phyloP scores from a whole-genome alignment of 2,329 filamentous ascomycete genomes.

The Colletotrichum sp. region DNA sequence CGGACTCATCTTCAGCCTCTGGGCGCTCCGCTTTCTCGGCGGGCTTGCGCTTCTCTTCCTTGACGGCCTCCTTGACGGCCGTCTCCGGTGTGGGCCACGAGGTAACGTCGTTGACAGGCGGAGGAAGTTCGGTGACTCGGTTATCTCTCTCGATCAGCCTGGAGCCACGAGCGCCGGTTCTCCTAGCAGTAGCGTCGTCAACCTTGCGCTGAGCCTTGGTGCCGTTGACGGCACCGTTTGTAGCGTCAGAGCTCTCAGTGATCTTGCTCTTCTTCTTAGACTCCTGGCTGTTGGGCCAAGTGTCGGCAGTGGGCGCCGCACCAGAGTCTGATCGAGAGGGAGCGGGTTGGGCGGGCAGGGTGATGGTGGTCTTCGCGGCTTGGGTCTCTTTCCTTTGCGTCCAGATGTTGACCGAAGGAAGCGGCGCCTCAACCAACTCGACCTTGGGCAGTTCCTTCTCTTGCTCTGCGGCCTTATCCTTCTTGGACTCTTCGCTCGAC shows the following conservation, averaged over 20 bases:
- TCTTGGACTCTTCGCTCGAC: conserved; percentile 45
- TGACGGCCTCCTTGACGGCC: conserved; percentile 66
- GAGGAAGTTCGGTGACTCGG: conserved; percentile 41
- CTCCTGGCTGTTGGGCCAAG: conserved; percentile 49
- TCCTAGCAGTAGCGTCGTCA: conserved; percentile 45
- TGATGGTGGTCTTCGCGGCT: conserved; percentile 53
- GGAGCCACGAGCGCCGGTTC: conserved; percentile 48
- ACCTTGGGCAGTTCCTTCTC: conserved; percentile 64
- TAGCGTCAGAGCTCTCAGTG: conserved; percentile 23
- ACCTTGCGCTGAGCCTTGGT: conserved; percentile 48
- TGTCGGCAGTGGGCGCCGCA: conserved; percentile 17
- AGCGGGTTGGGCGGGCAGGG: conserved; percentile 30
- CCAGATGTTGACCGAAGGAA: conserved; percentile 89
- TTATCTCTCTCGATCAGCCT: conserved; percentile 45
- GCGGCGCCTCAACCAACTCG: conserved; percentile 79
- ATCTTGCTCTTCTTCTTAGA: conserved; percentile 43
- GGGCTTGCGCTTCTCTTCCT: conserved; percentile 76
- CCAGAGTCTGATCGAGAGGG: conserved; percentile 22
- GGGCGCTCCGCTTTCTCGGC: conserved; percentile 62
- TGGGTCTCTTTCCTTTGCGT: conserved; percentile 75
- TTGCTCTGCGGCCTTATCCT: conserved; percentile 65
- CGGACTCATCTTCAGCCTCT: conserved; percentile 68
- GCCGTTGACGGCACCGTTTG: conserved; percentile 37
- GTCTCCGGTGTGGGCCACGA: conserved; percentile 93
- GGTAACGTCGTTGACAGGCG: conserved; percentile 76